Evolutionary conservation across 805 yeast species (phyloP).

Genomic region (Yarrowia porcina): DNA sequence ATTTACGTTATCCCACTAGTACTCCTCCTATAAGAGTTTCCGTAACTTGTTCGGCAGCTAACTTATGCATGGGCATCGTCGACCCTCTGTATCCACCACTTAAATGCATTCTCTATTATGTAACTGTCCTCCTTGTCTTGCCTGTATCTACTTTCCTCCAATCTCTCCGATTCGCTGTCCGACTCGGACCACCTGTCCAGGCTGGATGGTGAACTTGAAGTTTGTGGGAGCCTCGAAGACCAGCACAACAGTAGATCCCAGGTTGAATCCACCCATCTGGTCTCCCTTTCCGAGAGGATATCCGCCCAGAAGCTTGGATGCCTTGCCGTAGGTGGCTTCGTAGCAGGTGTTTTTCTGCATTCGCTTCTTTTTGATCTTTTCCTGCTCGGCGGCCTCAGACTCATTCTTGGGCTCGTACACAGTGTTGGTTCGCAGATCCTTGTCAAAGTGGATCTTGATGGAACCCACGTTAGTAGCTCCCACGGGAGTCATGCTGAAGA

Average conservation of each 20-base stretch:
- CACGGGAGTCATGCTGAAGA: constrained; percentile 97
- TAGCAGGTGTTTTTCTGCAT: constrained; percentile 76
- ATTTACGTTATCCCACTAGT: too few species aligned
- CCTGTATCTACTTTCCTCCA: not conserved
- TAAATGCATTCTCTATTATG: not conserved
- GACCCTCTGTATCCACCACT: not conserved
- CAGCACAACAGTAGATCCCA: constrained; percentile 95
- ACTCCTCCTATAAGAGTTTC: too few species aligned
- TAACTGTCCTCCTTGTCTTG: not conserved
- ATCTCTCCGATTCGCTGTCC: constrained; percentile 52
- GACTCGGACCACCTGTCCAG: constrained; percentile 77
- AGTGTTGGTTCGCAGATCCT: constrained; percentile 80
- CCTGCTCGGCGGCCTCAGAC: constrained; percentile 21
- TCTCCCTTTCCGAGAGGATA: constrained; percentile 86
- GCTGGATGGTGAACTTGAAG: constrained; percentile 64
- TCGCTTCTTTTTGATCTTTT: constrained; percentile 37
- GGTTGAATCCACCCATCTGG: constrained; percentile 94
- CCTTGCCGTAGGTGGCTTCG: constrained; percentile 87
- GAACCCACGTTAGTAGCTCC: constrained; percentile 99
- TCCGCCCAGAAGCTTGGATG: constrained; percentile 75
- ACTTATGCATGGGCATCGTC: too few species aligned
- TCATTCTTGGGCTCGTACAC: constrained; percentile 42
- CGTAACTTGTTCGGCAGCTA: too few species aligned
- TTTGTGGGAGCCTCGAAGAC: constrained; percentile 91
- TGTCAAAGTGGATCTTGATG: constrained; percentile 86